Evolutionary conservation across 139 green algal species (phyloP), one percentile per base, ranked within the genome.

Genomic region (Protoeuglena noctilucae): DNA sequence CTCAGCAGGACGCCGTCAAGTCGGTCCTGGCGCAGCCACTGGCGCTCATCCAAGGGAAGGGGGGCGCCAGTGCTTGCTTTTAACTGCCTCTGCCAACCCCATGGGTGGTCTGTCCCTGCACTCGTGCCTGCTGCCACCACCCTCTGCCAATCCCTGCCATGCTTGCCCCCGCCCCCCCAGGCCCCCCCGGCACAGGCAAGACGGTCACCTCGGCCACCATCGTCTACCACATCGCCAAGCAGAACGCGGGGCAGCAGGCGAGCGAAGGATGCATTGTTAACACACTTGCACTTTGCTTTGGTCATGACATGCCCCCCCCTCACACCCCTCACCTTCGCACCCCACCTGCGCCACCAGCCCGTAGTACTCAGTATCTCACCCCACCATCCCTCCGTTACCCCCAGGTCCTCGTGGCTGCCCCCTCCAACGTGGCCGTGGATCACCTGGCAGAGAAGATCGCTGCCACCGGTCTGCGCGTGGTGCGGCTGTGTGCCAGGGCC

Each of bases 401-500:
- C 52, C 76, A 83, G 74, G 83, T 98, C 57, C 71, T 97, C 51
- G 87, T 98, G 60, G 76, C 72, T 29, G 90, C 90, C 0, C 90
- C 90, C 30, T 90, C 75, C 59, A 98, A 98, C 65, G 85, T 98
- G 18, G 90, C 88, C 1, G 90, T 98, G 22, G 90, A 98, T 68
- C 90, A 98, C 51, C 79, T 98, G 54, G 80, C 90, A 7, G 81
- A 95, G 64, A 93, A 94, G 69, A 88, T 95, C 31, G 67, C 69
- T 2, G 50, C 67, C 3, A 93, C 90, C 5, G 90, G 90, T 12
- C 74, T 98, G 22, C 31, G 70, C 52, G 89, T 97, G 29, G 90
- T 98, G 56, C 78, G 90, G 12, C 53, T 97, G 62, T 82, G 73
- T 57, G 85, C 88, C 47, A 88, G 90, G 61, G 85, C 73, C 4